A percentile compares a stretch with the other conserved stretches of the same genome.
Evolutionary conservation across 208 protist genomes (phyloP).

Genomic region (Crithidia fasciculata): DNA sequence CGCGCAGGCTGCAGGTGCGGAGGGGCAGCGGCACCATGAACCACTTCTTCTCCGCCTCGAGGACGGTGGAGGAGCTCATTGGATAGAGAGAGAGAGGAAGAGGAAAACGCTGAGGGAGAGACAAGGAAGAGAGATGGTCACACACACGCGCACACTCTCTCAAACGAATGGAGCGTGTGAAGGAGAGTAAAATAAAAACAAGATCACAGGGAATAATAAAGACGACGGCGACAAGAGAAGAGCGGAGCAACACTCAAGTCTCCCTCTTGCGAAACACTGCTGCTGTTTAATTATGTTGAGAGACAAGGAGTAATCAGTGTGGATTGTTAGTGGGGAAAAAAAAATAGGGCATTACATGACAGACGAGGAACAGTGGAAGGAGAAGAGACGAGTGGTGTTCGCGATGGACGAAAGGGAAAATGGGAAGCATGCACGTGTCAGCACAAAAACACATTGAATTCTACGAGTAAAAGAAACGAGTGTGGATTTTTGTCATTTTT

Average conservation of each 20-base stretch:
- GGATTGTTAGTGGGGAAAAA: too few species aligned
- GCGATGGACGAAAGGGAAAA: background rate
- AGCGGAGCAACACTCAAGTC: too few species aligned
- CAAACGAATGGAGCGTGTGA: background rate
- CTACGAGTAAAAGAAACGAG: too few species aligned
- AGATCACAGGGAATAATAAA: too few species aligned
- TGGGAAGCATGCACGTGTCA: too few species aligned
- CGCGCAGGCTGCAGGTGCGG: conserved; percentile 84
- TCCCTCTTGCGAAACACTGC: too few species aligned
- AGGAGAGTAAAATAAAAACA: too few species aligned
- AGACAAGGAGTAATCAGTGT: background rate
- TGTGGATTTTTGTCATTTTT: too few species aligned
- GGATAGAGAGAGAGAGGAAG: conserved; percentile 2
- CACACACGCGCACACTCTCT: conserved; percentile 10
- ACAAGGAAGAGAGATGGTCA: background rate
- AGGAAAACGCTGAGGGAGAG: conserved; percentile 2
- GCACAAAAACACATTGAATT: too few species aligned
- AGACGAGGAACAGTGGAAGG: background rate
- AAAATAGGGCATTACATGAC: too few species aligned
- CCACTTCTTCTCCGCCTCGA: conserved; percentile 86
- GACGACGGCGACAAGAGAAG: too few species aligned
- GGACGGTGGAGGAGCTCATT: conserved; percentile 43
- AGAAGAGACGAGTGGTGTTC: background rate
- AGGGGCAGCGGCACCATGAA: conserved; percentile 76
- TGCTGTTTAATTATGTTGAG: background rate